Conservation (phyloP, 805 yeast species). For the Ogataea neopini region DNA sequence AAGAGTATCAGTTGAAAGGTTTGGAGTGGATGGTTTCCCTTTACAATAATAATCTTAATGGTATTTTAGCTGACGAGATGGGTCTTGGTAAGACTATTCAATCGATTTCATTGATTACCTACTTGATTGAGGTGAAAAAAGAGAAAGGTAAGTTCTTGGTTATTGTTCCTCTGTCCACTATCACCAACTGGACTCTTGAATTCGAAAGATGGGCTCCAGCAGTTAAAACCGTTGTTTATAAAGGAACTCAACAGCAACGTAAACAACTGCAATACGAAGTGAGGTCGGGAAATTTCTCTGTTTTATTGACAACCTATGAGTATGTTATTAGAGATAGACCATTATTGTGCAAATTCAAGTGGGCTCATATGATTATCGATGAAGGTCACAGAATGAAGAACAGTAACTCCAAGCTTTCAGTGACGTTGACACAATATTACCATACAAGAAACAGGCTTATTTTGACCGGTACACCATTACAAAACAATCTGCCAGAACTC, state of each 20-base stretch:
- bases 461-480: slow-evolving; percentile 86
- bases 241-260: slow-evolving; percentile 76
- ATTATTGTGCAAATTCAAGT: slow-evolving; percentile 62
- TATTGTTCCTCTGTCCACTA: slow-evolving; percentile 80
- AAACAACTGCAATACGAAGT: slow-evolving; percentile 64
- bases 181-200: slow-evolving; percentile 83
- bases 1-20: slow-evolving; percentile 72
- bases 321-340: slow-evolving; percentile 79
- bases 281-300: slow-evolving; percentile 70
- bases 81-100: slow-evolving; percentile 72
- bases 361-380: slow-evolving; percentile 88
- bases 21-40: slow-evolving; percentile 68
- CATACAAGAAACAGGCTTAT: slow-evolving; percentile 76
- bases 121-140: slow-evolving; percentile 66
- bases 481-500: slow-evolving; percentile 79
- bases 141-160: slow-evolving; percentile 71
- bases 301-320: slow-evolving; percentile 77
- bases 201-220: slow-evolving; percentile 90
- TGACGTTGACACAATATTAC: slow-evolving; percentile 69
- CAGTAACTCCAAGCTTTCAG: slow-evolving; percentile 69
- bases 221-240: slow-evolving; percentile 68
- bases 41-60: slow-evolving; percentile 60
- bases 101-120: slow-evolving; percentile 73
- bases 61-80: slow-evolving; percentile 69
- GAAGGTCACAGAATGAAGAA: slow-evolving; percentile 92